These are phyloP conservation scores for Camelina laxa DNA, from an alignment of 345 rosid genomes.

Conservation along the genomic window DNA sequence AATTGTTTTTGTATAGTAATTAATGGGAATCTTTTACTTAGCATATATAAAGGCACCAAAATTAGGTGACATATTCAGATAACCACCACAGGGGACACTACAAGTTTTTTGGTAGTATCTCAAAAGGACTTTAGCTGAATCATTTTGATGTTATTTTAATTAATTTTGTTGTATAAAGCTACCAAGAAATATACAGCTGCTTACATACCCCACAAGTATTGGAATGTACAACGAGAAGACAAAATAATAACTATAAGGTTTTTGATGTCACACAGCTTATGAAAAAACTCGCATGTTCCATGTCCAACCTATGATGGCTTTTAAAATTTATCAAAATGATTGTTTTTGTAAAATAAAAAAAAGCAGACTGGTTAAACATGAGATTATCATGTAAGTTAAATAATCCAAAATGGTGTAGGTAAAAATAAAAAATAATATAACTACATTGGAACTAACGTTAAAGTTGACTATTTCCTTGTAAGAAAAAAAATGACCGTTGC, in stretches of 20 bases:
- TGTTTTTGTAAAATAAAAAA: neutral
- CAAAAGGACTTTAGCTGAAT: neutral
- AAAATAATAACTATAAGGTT: constrained; percentile 32
- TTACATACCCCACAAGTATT: constrained; percentile 42
- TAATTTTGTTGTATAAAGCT: neutral
- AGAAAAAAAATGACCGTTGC: constrained; percentile 26
- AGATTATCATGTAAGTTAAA: neutral
- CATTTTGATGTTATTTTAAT: neutral
- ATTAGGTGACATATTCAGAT: constrained; percentile 8
- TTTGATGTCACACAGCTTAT: constrained; percentile 34
- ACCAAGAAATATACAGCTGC: constrained; percentile 36
- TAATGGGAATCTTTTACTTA: neutral
- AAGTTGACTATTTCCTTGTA: constrained; percentile 27
- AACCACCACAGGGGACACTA: neutral
- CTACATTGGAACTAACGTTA: neutral
- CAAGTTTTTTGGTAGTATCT: constrained; percentile 21
- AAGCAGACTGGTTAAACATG: neutral
- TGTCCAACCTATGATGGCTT: constrained; percentile 21
- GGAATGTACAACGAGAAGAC: constrained; percentile 37
- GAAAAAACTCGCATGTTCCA: constrained; percentile 37
- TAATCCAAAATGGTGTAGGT: neutral
- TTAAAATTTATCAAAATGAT: neutral
- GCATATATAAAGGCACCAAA: neutral
- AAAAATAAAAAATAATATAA: neutral
- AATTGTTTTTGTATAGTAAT: neutral